These are phyloP conservation scores for Cyclotella kingstonii DNA, from an alignment of 108 stramenopile species.

Conservation along the genomic window DNA sequence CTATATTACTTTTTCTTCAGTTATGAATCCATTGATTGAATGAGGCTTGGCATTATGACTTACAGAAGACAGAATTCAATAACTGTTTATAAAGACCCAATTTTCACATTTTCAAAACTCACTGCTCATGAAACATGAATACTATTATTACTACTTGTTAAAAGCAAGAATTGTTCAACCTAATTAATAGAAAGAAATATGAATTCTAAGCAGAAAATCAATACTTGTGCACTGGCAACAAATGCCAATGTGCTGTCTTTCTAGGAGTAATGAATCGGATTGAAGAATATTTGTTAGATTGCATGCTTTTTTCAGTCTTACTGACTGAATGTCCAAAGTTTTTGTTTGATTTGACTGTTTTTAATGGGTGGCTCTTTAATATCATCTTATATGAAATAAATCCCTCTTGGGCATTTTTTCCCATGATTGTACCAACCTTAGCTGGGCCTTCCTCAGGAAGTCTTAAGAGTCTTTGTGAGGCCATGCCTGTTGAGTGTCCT, in stretches of 20 bases:
- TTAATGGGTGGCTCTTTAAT: constrained; percentile 67
- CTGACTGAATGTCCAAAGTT: constrained; percentile 8
- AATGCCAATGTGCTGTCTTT: constrained; percentile 40
- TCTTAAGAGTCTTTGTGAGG: constrained; percentile 53
- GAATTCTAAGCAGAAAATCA: no score
- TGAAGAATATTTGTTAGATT: constrained; percentile 23
- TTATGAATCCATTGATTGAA: no score
- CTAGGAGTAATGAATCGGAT: constrained; percentile 70
- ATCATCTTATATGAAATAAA: constrained; percentile 49
- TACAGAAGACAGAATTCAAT: no score
- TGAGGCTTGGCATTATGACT: no score
- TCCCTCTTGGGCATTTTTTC: constrained; percentile 47
- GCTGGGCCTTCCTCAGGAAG: constrained; percentile 72
- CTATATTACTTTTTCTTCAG: no score
- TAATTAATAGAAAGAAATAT: no score
- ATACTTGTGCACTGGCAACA: no score
- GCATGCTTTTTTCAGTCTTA: constrained; percentile 20
- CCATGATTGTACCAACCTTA: constrained; percentile 41
- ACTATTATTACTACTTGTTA: no score
- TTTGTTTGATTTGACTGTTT: constrained; percentile 2
- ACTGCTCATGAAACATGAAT: no score
- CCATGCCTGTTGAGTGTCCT: constrained; percentile 57
- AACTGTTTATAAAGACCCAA: no score
- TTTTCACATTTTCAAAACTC: no score
- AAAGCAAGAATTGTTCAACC: no score